Percentiles rank a stretch among this genome's conserved stretches.
Conservation (phyloP, 306 rosid genomes). For the Ormosia emarginata region DNA sequence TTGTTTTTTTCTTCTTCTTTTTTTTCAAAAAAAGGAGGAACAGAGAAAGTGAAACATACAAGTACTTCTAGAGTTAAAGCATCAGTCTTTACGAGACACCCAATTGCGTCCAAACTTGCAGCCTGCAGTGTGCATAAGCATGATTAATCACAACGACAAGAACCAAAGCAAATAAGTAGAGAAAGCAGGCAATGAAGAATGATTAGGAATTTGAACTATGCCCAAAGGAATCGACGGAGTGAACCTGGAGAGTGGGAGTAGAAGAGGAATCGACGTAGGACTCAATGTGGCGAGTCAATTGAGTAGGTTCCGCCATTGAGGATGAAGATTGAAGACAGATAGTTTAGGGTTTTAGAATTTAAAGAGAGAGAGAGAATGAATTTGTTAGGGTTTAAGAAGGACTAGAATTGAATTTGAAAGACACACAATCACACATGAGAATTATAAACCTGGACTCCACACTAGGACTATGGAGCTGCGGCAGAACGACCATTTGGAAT, state of each 20-base stretch:
- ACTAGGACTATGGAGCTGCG: background rate
- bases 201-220: background rate
- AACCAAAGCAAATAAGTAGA: too few species aligned
- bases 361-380: background rate
- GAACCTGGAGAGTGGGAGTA: conserved; percentile 65
- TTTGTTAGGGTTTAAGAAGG: conserved; percentile 41
- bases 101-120: conserved; percentile 65
- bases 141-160: background rate
- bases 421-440: background rate
- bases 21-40: background rate
- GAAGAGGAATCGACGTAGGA: conserved; percentile 69
- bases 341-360: conserved; percentile 31
- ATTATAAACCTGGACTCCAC: too few species aligned
- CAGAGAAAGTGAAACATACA: conserved; percentile 35
- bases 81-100: conserved; percentile 48
- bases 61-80: conserved; percentile 58
- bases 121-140: conserved; percentile 46
- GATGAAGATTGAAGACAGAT: background rate
- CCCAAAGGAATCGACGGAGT: background rate
- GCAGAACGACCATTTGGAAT: background rate
- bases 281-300: conserved; percentile 61
- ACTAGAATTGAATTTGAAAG: background rate
- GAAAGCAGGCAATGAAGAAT: background rate
- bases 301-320: conserved; percentile 55
- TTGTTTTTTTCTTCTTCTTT: too few species aligned